Evolutionary conservation across 176 grass and related monocot genomes (phyloP).

Genomic region (Triticum urartu): DNA sequence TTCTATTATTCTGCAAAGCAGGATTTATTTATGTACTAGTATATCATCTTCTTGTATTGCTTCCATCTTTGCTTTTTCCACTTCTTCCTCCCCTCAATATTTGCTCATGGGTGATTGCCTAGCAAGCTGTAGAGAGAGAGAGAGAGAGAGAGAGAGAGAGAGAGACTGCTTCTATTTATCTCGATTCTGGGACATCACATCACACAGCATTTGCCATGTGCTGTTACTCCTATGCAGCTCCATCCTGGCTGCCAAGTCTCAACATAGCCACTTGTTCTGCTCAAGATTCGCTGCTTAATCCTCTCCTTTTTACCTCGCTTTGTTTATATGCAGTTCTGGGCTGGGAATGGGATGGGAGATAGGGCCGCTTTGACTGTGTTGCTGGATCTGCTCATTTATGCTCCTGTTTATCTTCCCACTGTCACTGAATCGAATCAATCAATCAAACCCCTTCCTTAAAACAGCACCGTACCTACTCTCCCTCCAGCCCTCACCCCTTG

Average conservation of each 20-base stretch:
- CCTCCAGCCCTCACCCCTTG: background rate
- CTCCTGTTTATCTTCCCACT: background rate
- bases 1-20: background rate
- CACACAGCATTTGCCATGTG: background rate
- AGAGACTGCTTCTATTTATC: background rate
- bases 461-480: slow-evolving; percentile 15
- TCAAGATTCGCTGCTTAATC: slow-evolving; percentile 25
- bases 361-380: background rate
- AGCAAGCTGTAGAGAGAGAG: too few relatives aligned
- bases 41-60: background rate
- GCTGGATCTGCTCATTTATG: slow-evolving; percentile 20
- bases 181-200: background rate
- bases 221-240: background rate
- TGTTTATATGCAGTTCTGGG: background rate
- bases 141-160: too few relatives aligned
- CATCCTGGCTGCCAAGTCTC: background rate
- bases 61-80: background rate
- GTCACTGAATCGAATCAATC: background rate
- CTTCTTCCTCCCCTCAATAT: background rate
- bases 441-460: slow-evolving; percentile 31
- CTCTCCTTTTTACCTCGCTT: background rate
- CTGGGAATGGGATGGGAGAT: background rate
- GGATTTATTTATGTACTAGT: background rate
- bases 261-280: background rate
- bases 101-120: too few relatives aligned